Evolutionary conservation across 2,329 filamentous ascomycete genomes (phyloP).

Genomic region (Fusarium siculi): DNA sequence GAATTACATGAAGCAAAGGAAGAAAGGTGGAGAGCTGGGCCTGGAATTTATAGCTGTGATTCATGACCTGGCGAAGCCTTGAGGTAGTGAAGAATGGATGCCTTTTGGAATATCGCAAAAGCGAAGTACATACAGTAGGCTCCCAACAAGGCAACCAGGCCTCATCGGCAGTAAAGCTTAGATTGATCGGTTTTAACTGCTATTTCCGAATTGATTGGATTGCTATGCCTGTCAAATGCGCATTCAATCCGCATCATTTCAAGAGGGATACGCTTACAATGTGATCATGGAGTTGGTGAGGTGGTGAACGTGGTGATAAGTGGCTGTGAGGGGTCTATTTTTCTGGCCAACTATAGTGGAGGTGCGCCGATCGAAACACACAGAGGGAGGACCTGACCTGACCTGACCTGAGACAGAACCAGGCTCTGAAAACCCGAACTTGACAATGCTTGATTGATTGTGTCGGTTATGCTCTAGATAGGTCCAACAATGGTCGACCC

Average conservation of each 20-base stretch:
- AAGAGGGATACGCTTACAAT: not conserved
- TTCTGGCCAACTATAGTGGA: conserved; percentile 23
- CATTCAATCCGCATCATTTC: conserved; percentile 1
- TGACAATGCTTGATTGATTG: conserved; percentile 17
- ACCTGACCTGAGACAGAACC: not conserved
- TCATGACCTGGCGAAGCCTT: conserved; percentile 3
- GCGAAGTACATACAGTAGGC: conserved; percentile 25
- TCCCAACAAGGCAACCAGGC: not conserved
- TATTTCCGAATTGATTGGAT: not conserved
- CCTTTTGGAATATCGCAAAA: conserved; percentile 12
- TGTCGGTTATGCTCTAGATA: conserved; percentile 14
- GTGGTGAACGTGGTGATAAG: not conserved
- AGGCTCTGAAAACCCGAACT: conserved; percentile 8
- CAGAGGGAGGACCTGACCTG: not conserved
- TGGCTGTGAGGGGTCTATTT: conserved; percentile 25
- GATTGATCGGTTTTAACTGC: not conserved
- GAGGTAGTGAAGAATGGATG: not conserved
- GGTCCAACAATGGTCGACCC: conserved; percentile 22
- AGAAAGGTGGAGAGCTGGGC: not conserved
- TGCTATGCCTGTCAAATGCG: not conserved
- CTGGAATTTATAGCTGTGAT: conserved; percentile 7
- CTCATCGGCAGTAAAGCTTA: not conserved
- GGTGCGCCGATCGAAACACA: conserved; percentile 7
- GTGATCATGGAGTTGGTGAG: conserved; percentile 2
- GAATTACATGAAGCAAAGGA: not conserved